Evolutionary conservation across 1,284 basidiomycete species (phyloP), one percentile per base, ranked within the genome.

Genomic region (Cutaneotrichosporon cyanovorans): DNA sequence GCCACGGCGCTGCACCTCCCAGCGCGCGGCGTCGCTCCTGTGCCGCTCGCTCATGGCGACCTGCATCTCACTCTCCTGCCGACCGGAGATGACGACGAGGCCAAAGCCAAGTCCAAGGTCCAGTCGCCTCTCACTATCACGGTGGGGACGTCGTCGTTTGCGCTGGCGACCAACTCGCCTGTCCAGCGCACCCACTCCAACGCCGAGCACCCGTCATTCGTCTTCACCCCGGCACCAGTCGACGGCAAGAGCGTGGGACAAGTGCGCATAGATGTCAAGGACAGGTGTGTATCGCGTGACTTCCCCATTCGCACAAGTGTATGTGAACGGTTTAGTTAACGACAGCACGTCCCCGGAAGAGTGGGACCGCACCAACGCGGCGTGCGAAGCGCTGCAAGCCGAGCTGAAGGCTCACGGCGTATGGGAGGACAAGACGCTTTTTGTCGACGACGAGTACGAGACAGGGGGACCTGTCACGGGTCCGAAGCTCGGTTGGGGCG

Each of bases 371-470:
- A 63, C 62, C 10, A 65, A 70, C 50, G 49, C 58, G 2, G 49
- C 61, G 1, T 57, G 54, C 23, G 20, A n/a, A 7, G 49, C 50
- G 32, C 61, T 72, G 43, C 65, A 71, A 45, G 48, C 46, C 5
- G 51, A 50, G 14, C 55, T 72, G 28, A 63, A 65, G 43, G 50
- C 51, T 3, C 57, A 65, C 35, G 45, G 54, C 12, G 51, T 65
- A 15, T 71, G 66, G 65, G 59, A 67, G 39, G 67, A 69, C 34
- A 57, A 51, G 45, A 50, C 54, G 19, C 60, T 66, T 9, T 72
- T 67, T 45, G 68, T 69, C 18, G 59, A 69, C 41, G 70, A 72
- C 47, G 69, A 71, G 46, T 63, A 62, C 42, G 62, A 70, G 50
- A 61, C 58, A 4, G 62, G 56, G 32, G 55, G 53, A 11, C 49